Evolutionary conservation across 1,284 basidiomycete species (phyloP).

Genomic region (Irpex rosettiformis): DNA sequence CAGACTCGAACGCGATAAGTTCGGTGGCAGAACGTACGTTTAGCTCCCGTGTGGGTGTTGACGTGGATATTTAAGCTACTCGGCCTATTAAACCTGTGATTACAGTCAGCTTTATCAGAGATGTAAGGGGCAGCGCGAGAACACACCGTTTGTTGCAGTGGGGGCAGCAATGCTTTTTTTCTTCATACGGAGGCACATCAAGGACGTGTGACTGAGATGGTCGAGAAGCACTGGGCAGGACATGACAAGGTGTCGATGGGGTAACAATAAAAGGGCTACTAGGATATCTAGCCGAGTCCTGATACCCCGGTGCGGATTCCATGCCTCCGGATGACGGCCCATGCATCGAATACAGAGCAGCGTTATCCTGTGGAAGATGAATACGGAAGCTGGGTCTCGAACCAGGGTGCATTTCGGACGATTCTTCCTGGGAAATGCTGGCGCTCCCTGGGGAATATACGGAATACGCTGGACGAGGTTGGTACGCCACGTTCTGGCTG

Average conservation of each 20-base stretch:
- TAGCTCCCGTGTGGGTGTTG: slow-evolving; percentile 40
- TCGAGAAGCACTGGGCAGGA: background rate
- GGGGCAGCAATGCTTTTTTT: slow-evolving; percentile 33
- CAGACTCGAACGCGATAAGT: background rate
- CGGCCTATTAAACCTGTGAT: slow-evolving; percentile 35
- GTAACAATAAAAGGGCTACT: background rate
- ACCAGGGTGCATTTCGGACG: background rate
- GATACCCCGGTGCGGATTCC: background rate
- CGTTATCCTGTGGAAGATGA: background rate
- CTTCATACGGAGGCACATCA: slow-evolving; percentile 14
- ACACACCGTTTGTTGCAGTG: slow-evolving; percentile 34
- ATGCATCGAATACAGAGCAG: background rate
- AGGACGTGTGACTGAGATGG: background rate
- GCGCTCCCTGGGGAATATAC: background rate
- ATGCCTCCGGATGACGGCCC: background rate
- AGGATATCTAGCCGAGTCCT: background rate
- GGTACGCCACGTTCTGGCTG: slow-evolving; percentile 10
- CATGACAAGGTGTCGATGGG: background rate
- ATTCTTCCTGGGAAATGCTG: background rate
- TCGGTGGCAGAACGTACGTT: slow-evolving; percentile 28
- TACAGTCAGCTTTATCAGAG: background rate
- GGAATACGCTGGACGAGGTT: slow-evolving; percentile 6
- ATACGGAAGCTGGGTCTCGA: slow-evolving; percentile 2
- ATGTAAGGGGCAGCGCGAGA: background rate
- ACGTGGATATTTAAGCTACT: slow-evolving; percentile 41